phyloP scores from a whole-genome alignment of 2,329 filamentous ascomycete species.

The Nemania serpens region DNA sequence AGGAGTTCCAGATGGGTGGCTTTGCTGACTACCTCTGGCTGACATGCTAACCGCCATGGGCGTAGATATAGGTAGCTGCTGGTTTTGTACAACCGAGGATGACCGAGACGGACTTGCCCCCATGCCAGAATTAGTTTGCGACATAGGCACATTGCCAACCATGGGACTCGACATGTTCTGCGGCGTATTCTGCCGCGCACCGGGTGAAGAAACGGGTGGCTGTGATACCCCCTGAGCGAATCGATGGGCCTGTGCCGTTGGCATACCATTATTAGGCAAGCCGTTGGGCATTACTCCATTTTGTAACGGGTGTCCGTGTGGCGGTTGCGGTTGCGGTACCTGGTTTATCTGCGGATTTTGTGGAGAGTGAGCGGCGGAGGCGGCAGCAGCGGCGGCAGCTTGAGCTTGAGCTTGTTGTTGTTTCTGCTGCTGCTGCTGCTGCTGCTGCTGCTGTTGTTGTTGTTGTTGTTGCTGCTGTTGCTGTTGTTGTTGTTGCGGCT shows the following conservation, averaged over 20 bases:
- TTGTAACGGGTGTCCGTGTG: slow-evolving; percentile 50
- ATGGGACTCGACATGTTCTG: slow-evolving; percentile 69
- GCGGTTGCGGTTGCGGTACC: slow-evolving; percentile 45
- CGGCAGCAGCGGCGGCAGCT: slow-evolving; percentile 34
- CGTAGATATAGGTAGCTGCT: slow-evolving; percentile 58
- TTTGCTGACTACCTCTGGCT: slow-evolving; percentile 68
- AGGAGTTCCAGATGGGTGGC: slow-evolving; percentile 66
- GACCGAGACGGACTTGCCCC: slow-evolving; percentile 70
- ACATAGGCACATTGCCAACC: slow-evolving; percentile 66
- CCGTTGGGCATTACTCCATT: slow-evolving; percentile 46
- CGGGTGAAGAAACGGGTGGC: slow-evolving; percentile 69
- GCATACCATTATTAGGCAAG: slow-evolving; percentile 48
- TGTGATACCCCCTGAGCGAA: slow-evolving; percentile 64
- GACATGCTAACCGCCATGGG: slow-evolving; percentile 68
- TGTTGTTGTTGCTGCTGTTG: slow-evolving; percentile 38
- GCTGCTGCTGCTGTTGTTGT: slow-evolving; percentile 13
- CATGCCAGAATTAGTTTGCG: slow-evolving; percentile 69
- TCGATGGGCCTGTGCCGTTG: slow-evolving; percentile 51
- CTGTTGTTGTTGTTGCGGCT: slow-evolving; percentile 27
- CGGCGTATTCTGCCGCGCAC: slow-evolving; percentile 65
- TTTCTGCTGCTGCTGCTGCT: slow-evolving; percentile 45
- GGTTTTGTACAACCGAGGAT: slow-evolving; percentile 66
- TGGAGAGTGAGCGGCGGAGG: slow-evolving; percentile 42
- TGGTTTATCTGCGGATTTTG: slow-evolving; percentile 39
- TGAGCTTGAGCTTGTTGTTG: slow-evolving; percentile 29